A percentile compares a stretch with the other conserved stretches of the same genome.
Conservation (phyloP, 306 rosid species). For the Boehmeria nivea region DNA sequence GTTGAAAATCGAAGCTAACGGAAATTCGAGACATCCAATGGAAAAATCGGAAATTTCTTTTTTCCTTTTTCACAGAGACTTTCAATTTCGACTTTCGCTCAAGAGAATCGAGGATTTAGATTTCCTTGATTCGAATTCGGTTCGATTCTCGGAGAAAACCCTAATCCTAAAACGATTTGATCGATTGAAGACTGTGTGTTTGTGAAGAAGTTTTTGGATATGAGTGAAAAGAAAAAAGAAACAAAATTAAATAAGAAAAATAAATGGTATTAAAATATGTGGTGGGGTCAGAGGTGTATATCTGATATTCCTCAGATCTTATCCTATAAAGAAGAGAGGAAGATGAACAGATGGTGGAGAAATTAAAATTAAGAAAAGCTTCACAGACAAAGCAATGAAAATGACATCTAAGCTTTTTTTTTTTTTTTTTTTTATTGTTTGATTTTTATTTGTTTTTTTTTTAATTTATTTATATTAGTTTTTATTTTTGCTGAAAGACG, state of each 20-base stretch:
- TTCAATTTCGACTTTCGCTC: no score
- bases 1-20: background rate
- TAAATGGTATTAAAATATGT: background rate
- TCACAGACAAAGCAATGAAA: background rate
- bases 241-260: background rate
- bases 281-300: conserved; percentile 32
- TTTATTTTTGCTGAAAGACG: no score
- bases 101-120: background rate
- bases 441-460: background rate
- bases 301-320: conserved; percentile 41
- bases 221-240: background rate
- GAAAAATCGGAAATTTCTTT: no score
- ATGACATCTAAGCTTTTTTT: background rate
- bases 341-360: no score
- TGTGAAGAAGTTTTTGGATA: background rate
- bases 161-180: background rate
- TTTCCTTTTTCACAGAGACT: no score
- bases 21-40: conserved; percentile 2
- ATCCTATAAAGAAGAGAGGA: conserved; percentile 23
- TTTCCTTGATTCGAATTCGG: background rate
- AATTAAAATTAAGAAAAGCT: background rate
- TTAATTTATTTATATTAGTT: background rate
- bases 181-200: background rate
- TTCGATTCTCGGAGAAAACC: no score
- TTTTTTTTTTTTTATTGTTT: background rate